phyloP scores from a whole-genome alignment of 176 grass and related monocot species.

The Microstegium vimineum region DNA sequence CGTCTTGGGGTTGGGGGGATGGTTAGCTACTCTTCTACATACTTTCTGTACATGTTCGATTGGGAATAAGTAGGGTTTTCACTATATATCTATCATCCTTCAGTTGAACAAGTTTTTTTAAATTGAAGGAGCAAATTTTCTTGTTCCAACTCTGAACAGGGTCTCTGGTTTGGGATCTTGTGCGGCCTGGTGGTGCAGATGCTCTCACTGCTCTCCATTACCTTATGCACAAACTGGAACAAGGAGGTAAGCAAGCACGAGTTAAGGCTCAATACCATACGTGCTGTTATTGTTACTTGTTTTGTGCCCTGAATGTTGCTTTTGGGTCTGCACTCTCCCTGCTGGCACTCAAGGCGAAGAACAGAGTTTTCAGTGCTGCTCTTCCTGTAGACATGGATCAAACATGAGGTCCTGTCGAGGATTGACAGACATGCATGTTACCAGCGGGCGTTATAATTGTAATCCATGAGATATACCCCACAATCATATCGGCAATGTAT shows the following conservation, averaged over 20 bases:
- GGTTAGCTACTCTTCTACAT: background rate
- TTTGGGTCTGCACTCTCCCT: background rate
- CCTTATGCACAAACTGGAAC: background rate
- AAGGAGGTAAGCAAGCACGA: background rate
- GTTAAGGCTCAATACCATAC: background rate
- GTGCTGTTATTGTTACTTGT: background rate
- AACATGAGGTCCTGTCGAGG: background rate
- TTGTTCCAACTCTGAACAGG: background rate
- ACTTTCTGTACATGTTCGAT: background rate
- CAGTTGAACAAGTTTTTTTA: background rate
- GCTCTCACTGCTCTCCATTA: background rate
- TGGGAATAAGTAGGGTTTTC: background rate
- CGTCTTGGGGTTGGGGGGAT: background rate
- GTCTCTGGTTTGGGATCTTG: background rate
- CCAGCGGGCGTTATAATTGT: background rate
- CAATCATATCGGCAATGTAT: no score
- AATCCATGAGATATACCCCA: background rate
- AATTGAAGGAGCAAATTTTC: no score
- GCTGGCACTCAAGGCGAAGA: constrained; percentile 13
- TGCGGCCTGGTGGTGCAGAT: background rate
- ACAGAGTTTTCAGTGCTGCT: constrained; percentile 44
- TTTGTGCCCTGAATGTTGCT: background rate
- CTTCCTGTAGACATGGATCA: constrained; percentile 24
- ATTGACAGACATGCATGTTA: background rate
- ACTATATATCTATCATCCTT: background rate